phyloP scores from a whole-genome alignment of 331 rosid species.

The Dryas integrifolia region DNA sequence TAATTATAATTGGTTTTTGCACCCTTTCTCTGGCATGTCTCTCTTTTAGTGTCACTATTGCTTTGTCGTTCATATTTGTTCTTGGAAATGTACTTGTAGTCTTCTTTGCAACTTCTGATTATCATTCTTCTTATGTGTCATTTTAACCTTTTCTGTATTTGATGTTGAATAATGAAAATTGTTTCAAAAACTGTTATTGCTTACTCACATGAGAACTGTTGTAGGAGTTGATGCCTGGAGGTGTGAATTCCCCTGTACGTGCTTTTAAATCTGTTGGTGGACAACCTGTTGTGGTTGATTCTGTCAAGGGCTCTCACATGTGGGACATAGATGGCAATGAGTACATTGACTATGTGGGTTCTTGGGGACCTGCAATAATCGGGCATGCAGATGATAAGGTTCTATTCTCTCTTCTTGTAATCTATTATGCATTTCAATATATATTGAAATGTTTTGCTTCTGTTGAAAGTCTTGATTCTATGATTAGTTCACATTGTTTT shows the following conservation, averaged over 20 bases:
- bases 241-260: conserved; percentile 95
- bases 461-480: conserved; percentile 5
- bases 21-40: not conserved
- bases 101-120: not conserved
- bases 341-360: conserved; percentile 92
- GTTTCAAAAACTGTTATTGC: not conserved
- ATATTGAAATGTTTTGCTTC: not conserved
- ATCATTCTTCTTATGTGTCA: not conserved
- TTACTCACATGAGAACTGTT: not conserved
- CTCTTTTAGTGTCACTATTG: not conserved
- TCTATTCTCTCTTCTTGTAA: conserved; percentile 12
- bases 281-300: conserved; percentile 81
- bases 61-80: not conserved
- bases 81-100: not conserved
- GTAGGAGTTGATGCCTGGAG: conserved; percentile 97
- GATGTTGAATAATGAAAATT: not conserved
- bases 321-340: conserved; percentile 91
- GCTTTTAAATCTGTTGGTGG: conserved; percentile 98
- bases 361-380: conserved; percentile 98
- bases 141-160: not conserved
- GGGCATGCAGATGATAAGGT: conserved; percentile 97
- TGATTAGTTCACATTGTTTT: not conserved
- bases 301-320: conserved; percentile 86
- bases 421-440: conserved; percentile 1
- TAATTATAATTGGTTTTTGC: not conserved